A percentile compares a stretch with the other conserved stretches of the same genome.
phyloP scores from a whole-genome alignment of 1,284 basidiomycete species.

The Papiliotrema terrestris region DNA sequence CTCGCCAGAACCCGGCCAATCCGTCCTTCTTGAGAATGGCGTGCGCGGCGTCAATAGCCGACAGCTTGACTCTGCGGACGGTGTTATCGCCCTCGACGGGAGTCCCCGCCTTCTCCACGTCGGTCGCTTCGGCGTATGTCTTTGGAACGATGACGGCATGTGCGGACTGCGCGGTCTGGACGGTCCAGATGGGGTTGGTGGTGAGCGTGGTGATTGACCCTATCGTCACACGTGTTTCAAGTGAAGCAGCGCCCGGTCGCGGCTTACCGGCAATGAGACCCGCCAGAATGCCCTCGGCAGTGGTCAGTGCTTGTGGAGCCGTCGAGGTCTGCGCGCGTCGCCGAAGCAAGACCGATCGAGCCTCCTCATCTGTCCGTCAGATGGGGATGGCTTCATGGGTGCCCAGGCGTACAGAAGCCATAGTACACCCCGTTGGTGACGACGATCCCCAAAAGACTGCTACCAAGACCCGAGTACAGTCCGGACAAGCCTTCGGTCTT shows the following conservation, averaged over 20 bases:
- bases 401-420: conserved; percentile 30
- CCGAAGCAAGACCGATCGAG: conserved; percentile 50
- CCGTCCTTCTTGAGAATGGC: conserved; percentile 77
- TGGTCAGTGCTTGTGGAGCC: conserved; percentile 64
- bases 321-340: conserved; percentile 51
- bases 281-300: conserved; percentile 83
- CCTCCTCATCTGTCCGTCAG: conserved; percentile 51
- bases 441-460: conserved; percentile 84
- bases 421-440: conserved; percentile 75
- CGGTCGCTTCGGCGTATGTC: neutral
- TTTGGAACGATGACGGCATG: conserved; percentile 38
- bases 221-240: conserved; percentile 30
- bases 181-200: conserved; percentile 93
- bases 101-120: neutral
- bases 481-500: conserved; percentile 80
- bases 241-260: neutral
- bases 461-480: conserved; percentile 82
- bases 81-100: neutral
- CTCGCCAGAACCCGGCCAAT: conserved; percentile 79
- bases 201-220: conserved; percentile 86
- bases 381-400: neutral
- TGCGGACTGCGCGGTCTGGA: conserved; percentile 89
- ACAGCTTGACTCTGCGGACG: conserved; percentile 53
- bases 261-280: conserved; percentile 75
- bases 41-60: conserved; percentile 65